These are phyloP conservation scores for Uncinocarpus reesii DNA, from an alignment of 2,329 filamentous ascomycete genomes.

Conservation along the genomic window DNA sequence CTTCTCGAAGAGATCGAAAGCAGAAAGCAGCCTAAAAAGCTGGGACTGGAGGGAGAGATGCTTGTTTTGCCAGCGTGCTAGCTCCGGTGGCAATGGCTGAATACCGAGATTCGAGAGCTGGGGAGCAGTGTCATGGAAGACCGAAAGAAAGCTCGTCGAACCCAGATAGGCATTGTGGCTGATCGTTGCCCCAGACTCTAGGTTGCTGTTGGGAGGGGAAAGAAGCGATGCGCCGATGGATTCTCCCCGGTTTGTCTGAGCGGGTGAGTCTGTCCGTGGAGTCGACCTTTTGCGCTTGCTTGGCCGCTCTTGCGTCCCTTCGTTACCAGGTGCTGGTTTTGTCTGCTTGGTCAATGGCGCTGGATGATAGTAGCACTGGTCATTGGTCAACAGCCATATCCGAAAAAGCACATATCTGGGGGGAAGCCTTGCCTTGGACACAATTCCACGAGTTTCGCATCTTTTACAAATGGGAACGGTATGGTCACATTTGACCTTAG, in stretches of 20 bases:
- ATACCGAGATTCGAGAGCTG: conserved; percentile 17
- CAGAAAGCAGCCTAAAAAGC: conserved; percentile 6
- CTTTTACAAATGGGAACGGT: conserved; percentile 22
- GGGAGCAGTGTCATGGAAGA: conserved; percentile 19
- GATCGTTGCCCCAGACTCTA: conserved; percentile 8
- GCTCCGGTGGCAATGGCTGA: conserved; percentile 6
- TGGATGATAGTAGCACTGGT: conserved; percentile 27
- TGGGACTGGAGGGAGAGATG: conserved; percentile 26
- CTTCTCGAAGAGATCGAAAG: conserved; percentile 10
- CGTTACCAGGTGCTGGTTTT: background rate
- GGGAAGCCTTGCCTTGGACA: conserved; percentile 11
- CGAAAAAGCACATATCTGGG: background rate
- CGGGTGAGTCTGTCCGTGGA: background rate
- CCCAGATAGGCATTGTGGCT: conserved; percentile 26
- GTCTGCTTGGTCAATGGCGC: conserved; percentile 23
- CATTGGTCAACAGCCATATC: background rate
- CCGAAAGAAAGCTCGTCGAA: conserved; percentile 27
- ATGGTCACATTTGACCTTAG: conserved; percentile 29
- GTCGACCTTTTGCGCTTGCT: conserved; percentile 10
- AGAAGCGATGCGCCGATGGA: conserved; percentile 13
- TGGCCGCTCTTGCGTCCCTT: conserved; percentile 11
- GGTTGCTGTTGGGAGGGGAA: background rate
- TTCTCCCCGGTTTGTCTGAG: conserved; percentile 14
- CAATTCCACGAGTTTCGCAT: conserved; percentile 21
- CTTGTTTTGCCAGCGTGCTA: conserved; percentile 11